Evolutionary conservation across 2,329 filamentous ascomycete species (phyloP), one percentile per base, ranked within the genome.

Genomic region (Iodosphaeria phyllophila): DNA sequence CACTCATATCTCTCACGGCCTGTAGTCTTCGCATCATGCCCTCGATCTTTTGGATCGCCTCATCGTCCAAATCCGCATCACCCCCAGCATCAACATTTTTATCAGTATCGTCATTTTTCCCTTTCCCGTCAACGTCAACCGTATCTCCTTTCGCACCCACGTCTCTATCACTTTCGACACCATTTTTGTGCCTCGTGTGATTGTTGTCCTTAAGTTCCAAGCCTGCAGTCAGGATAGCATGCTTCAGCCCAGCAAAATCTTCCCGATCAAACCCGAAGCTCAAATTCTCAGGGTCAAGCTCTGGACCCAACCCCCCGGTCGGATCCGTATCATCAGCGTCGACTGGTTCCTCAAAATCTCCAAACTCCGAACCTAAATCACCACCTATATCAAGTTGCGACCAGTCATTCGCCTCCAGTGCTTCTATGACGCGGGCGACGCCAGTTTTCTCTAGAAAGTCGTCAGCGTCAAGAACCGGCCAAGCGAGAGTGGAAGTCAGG

Each of bases 351-450:
- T 52, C 46, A 22, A 51, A 34, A 10, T 48, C 44, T 3, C 39
- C 46, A 16, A 49, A 44, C 13, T 49, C 44, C 1, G 48, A 41
- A 2, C 32, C 38, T 2, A 47, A 36, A 19, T 48, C 44, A 3
- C 43, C 45, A 6, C 35, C 26, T n/a, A n/a, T n/a, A n/a, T 32
- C 31, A 5, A 26, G 33, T 26, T 50, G 45, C 3, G 51, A 55
- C 72, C 72, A 77, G 43, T 74, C 70, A 39, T 74, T 76, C 10
- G 68, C 54, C 38, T 75, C 60, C 9, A 77, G 44, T 0, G 70
- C 71, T 38, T 76, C 69, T 6, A 55, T 51, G 3, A 67, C 54
- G 7, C 72, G 56, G 1, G 61, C 51, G 18, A 74, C 54, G 10
- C 70, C 70, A 16, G 54, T 59, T 30, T 60, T 62, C 43, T 74